phyloP scores from a whole-genome alignment of 805 yeast species.

The Hanseniaspora pseudoguilliermondii region DNA sequence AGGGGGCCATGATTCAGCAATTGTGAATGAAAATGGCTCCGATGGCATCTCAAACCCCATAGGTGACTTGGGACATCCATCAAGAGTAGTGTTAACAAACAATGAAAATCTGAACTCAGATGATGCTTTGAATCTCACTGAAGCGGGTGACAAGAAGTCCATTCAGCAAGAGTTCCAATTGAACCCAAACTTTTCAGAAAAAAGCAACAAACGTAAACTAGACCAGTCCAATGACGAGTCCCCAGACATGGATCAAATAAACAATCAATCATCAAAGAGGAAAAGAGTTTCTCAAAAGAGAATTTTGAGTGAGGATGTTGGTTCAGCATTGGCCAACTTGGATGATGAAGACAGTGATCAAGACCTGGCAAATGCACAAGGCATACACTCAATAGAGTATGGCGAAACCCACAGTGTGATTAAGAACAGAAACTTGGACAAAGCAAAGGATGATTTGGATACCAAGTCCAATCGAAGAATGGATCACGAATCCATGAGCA shows the following conservation, averaged over 20 bases:
- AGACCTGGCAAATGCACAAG: neutral
- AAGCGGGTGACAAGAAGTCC: constrained; percentile 1
- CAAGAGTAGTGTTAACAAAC: neutral
- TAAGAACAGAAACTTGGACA: constrained; percentile 8
- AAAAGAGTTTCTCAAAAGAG: neutral
- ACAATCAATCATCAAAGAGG: neutral
- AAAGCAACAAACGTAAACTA: neutral
- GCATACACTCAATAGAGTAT: neutral
- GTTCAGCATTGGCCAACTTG: neutral
- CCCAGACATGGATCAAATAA: neutral
- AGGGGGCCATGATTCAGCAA: neutral
- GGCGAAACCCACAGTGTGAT: constrained; percentile 1
- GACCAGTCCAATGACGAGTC: neutral
- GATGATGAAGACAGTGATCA: constrained; percentile 6
- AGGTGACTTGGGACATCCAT: constrained; percentile 5
- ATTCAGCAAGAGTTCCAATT: constrained; percentile 8
- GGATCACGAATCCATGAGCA: neutral
- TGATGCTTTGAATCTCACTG: neutral
- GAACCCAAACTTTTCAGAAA: neutral
- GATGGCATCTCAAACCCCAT: neutral
- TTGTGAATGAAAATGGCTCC: neutral
- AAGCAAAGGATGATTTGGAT: neutral
- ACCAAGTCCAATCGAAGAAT: neutral
- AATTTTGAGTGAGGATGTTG: neutral
- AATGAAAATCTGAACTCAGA: neutral